Base-by-base conservation (phyloP, 441 rosid species). In the Geranium incanum region DNA sequence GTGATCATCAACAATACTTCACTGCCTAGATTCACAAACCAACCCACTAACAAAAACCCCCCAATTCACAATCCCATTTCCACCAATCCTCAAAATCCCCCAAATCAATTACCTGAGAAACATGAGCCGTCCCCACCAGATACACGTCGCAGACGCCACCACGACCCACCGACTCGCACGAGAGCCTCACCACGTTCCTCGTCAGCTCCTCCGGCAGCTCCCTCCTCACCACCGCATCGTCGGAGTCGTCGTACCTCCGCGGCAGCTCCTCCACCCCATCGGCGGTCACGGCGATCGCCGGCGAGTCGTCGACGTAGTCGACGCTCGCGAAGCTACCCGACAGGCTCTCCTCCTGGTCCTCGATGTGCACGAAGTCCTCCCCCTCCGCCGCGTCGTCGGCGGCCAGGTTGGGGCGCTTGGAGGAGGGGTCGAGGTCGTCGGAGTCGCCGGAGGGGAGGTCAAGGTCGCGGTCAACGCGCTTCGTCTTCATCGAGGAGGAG, bases 61-160 rank as follows among this genome's bases (percentile, higher is more conserved):
- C 19, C 16, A 55, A 55, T 2, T 55, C 7, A 12, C 19, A 13
- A 55, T 12, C 21, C 62, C 62, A 13, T 55, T 55, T 4, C 11
- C 11, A 23, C 33, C 62, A 6, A 55, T 55, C n/a, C n/a, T 55
- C 62, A 41, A 4, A 7, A 5, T 5, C 48, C 9, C 48, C 11
- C 4, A 23, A 59, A 0, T 13, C 18, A 28, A 5, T 72, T 75
- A 88, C 99, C 98, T 87, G 84, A 9, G 98, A 95, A 55, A 93
- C 98, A 78, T 95, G 99, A 63, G 96, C 97, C 63, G 99, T 95
- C 18, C 98, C 99, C 63, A 95, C 86, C 83, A 95, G 69, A 75
- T 85, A 88, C 11, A 95, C 99, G 69, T 91, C 89, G 77, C 99
- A 95, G 9, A 75, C 79, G 73, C 98, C 97, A 16, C 89, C 60